Base-by-base conservation (phyloP, 192 early-diverging fungal genomes). In the Backusella circina region DNA sequence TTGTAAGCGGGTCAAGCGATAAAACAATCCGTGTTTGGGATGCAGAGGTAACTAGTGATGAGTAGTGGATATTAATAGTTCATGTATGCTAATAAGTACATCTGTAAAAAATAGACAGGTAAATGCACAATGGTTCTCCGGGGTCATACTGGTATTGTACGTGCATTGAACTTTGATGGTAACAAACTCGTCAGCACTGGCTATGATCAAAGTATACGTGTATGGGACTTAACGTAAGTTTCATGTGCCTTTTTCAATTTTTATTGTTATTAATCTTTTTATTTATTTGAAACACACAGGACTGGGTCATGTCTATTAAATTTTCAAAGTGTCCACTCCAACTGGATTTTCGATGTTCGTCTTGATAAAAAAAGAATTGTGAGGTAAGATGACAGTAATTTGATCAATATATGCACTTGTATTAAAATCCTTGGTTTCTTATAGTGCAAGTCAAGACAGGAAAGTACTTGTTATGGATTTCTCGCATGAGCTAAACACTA, bases 321-420 rank as follows among this genome's bases (percentile, higher is more conserved):
- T 78, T 85, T 95, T 28, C 84, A 91, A 65, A 84, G 88, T 36
- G 92, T 89, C 8, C 96, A 97, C 77, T 88, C 89, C 7, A 95
- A 94, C 81, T 98, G 98, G 96, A 95, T 99, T 6, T 99, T 99
- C 88, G 95, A 98, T 84, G 93, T 99, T 12, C 93, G 94, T 73
- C 94, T 96, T 78, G 92, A 91, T 51, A 80, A 85, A 10, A 90
- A 85, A 36, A 90, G 88, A 74, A 96, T 99, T 70, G 88, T 99
- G 73, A 93, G 87, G 87, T 88, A 80, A 80, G 65, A 32, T 38
- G n/a, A 73, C 28, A 54, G 5, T 18, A 21, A 66, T 26, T 36
- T 28, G 3, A 61, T 61, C 12, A 61, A 31, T 71, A 44, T 21
- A 41, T 32, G 54, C 15, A 37, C 10, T 65, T n/a, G 65, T 32